Percentiles rank a stretch among this genome's conserved stretches.
Evolutionary conservation across 2,329 filamentous ascomycete species (phyloP).

Genomic region (Chaetothyriales sp.): DNA sequence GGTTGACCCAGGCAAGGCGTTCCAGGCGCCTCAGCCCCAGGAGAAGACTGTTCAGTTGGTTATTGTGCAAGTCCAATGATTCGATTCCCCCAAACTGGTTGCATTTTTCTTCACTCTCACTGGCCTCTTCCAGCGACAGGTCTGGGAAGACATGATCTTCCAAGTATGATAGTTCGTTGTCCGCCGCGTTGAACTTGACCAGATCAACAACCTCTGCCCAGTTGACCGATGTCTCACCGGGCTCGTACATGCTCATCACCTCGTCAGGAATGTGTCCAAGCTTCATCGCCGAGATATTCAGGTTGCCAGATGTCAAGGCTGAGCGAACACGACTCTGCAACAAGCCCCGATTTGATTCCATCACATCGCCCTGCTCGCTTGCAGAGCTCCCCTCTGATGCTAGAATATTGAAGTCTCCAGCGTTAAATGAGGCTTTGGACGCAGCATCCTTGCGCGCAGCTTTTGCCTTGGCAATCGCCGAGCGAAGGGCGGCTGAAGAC

Average conservation of each 20-base stretch:
- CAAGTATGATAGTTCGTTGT: conserved; percentile 69
- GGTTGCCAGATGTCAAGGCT: conserved; percentile 62
- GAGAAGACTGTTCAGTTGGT: conserved; percentile 57
- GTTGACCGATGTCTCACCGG: conserved; percentile 46
- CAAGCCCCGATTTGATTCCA: conserved; percentile 47
- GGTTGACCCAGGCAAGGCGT: conserved; percentile 63
- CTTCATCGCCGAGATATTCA: conserved; percentile 78
- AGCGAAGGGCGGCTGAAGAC: conserved; percentile 65
- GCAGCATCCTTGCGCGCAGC: conserved; percentile 26
- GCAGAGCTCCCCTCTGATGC: background rate
- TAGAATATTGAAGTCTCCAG: background rate
- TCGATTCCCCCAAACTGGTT: conserved; percentile 74
- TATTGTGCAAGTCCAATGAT: conserved; percentile 72
- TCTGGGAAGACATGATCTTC: conserved; percentile 70
- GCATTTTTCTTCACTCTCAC: conserved; percentile 51
- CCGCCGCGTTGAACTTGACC: conserved; percentile 67
- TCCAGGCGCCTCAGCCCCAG: conserved; percentile 58
- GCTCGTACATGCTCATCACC: conserved; percentile 78
- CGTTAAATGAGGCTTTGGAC: background rate
- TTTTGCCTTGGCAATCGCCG: conserved; percentile 86
- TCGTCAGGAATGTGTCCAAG: conserved; percentile 66
- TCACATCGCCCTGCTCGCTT: conserved; percentile 24
- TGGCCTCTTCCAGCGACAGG: conserved; percentile 35
- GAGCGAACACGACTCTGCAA: conserved; percentile 55
- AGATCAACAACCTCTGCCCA: conserved; percentile 92